Conservation (phyloP, 2,329 filamentous ascomycete genomes). For the Tetracladium maxilliforme region DNA sequence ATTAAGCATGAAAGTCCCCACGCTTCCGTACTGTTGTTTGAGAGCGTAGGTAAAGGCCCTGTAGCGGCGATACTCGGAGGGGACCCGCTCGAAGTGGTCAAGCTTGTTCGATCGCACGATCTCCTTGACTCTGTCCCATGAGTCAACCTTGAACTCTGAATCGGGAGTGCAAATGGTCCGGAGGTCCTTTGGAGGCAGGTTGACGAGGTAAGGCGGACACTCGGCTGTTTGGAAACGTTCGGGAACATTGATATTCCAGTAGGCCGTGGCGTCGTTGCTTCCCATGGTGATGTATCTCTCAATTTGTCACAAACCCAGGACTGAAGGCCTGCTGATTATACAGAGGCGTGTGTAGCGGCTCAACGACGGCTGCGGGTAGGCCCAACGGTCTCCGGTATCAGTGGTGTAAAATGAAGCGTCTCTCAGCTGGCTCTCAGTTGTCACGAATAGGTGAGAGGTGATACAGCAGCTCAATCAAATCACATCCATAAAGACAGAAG, state of each 20-base stretch:
- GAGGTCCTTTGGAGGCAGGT: conserved; percentile 52
- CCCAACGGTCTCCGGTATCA: too few relatives aligned
- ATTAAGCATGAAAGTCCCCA: conserved; percentile 62
- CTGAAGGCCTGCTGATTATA: too few relatives aligned
- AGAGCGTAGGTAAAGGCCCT: conserved; percentile 52
- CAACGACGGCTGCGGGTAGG: too few relatives aligned
- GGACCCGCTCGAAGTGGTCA: conserved; percentile 61
- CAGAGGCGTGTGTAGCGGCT: too few relatives aligned
- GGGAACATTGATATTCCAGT: conserved; percentile 75
- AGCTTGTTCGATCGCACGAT: conserved; percentile 54
- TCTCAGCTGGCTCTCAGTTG: too few relatives aligned
- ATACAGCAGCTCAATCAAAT: too few relatives aligned
- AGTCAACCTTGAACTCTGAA: conserved; percentile 40
- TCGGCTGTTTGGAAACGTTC: conserved; percentile 39
- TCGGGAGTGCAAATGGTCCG: conserved; percentile 59
- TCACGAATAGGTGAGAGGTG: too few relatives aligned
- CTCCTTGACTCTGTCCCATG: conserved; percentile 51
- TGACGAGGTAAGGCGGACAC: conserved; percentile 58
- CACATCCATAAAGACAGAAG: too few relatives aligned
- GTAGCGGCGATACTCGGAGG: conserved; percentile 68
- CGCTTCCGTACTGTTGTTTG: conserved; percentile 53
- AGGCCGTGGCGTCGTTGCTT: too few relatives aligned
- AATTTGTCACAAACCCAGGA: too few relatives aligned
- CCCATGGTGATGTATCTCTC: too few relatives aligned
- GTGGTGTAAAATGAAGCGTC: too few relatives aligned